These are phyloP conservation scores for Umbellularia californica DNA, from an alignment of 164 flowering plant species.

Conservation along the genomic window DNA sequence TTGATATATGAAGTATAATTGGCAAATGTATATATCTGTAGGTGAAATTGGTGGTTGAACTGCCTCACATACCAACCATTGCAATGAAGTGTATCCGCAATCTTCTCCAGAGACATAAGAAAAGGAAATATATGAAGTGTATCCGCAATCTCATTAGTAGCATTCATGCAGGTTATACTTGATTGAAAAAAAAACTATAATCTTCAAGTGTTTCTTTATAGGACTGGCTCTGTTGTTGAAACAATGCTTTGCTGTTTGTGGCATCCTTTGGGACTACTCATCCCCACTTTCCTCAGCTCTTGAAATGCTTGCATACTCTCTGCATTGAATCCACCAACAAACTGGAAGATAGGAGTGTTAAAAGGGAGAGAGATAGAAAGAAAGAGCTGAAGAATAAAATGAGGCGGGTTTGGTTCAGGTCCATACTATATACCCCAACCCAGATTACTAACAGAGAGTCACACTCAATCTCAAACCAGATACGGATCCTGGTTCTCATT, in stretches of 20 bases:
- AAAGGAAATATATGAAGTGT: not conserved
- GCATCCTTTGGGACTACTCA: not conserved
- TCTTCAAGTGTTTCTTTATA: not conserved
- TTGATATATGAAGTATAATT: no score
- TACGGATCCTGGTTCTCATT: no score
- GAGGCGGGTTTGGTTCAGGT: no score
- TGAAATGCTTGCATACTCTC: constrained; percentile 23
- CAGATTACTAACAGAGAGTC: no score
- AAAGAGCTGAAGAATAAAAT: not conserved
- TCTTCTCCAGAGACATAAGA: not conserved
- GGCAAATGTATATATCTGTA: no score
- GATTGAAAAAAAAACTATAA: not conserved
- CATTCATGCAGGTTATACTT: not conserved
- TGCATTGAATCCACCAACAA: constrained; percentile 26
- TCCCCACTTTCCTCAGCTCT: constrained; percentile 14
- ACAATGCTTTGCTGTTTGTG: not conserved
- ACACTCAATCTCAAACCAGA: no score
- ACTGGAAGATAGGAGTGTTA: constrained; percentile 13
- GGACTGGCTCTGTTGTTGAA: not conserved
- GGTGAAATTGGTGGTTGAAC: no score
- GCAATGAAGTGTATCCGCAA: not conserved
- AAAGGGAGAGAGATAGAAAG: not conserved
- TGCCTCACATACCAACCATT: not conserved
- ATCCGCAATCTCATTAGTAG: no score
- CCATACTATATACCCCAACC: no score